phyloP scores from a whole-genome alignment of 2,329 filamentous ascomycete genomes.

The Penicillium sp. region DNA sequence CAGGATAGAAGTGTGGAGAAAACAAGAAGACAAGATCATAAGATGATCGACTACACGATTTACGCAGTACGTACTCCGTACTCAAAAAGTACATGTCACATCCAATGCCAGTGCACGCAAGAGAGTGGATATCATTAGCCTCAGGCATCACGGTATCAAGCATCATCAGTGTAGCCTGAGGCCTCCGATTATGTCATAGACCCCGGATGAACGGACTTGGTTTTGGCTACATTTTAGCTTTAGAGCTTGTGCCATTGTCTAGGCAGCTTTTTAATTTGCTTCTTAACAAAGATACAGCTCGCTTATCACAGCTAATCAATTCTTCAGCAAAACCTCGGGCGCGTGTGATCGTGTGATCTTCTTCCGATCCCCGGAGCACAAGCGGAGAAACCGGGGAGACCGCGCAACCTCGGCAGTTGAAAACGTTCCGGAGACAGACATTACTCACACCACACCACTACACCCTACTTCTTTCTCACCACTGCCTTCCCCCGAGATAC shows the following conservation, averaged over 20 bases:
- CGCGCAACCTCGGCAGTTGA: slow-evolving; percentile 30
- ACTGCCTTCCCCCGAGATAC: slow-evolving; percentile 2
- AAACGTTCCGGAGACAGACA: slow-evolving; percentile 15
- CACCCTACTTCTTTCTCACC: not conserved
- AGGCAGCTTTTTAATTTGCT: too few relatives aligned
- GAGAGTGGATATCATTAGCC: not conserved
- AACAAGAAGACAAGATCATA: not conserved
- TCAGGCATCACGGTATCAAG: not conserved
- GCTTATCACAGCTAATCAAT: not conserved
- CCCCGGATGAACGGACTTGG: not conserved
- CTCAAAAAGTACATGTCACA: not conserved
- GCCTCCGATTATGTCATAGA: not conserved
- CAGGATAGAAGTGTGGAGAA: not conserved
- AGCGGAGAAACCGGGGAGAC: slow-evolving; percentile 15
- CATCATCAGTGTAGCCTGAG: not conserved
- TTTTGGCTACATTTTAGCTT: not conserved
- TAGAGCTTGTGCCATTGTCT: not conserved
- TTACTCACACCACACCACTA: slow-evolving; percentile 9
- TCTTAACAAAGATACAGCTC: not conserved
- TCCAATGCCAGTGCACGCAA: not conserved
- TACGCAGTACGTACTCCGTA: not conserved
- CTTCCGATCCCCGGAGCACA: slow-evolving; percentile 23
- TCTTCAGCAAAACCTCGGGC: not conserved
- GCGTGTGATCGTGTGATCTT: slow-evolving; percentile 10
- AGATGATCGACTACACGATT: too few relatives aligned